A percentile compares a stretch with the other conserved stretches of the same genome.
phyloP scores from a whole-genome alignment of 202 grass and related monocot genomes.

The Musa balbisiana region DNA sequence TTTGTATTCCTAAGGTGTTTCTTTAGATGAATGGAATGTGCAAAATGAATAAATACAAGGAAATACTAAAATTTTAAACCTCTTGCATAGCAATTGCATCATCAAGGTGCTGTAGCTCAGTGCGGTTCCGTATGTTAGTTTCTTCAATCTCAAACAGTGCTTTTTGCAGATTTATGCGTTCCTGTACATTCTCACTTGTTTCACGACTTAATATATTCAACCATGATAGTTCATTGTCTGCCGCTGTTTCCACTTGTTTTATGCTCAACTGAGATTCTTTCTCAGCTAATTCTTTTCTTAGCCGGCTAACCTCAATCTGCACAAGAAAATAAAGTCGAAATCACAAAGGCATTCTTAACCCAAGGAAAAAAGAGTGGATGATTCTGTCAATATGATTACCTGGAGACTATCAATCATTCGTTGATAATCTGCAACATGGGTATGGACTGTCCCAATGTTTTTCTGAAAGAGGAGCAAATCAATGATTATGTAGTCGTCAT shows the following conservation, averaged over 20 bases:
- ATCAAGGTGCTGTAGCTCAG: conserved; percentile 29
- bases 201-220: conserved; percentile 78
- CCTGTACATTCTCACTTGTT: conserved; percentile 28
- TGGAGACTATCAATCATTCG: conserved; percentile 94
- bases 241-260: conserved; percentile 77
- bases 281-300: conserved; percentile 83
- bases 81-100: conserved; percentile 68
- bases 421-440: conserved; percentile 66
- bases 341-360: conserved; percentile 14
- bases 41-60: neutral
- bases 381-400: conserved; percentile 35
- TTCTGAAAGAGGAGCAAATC: conserved; percentile 8
- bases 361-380: conserved; percentile 4
- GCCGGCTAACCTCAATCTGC: conserved; percentile 73
- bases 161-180: conserved; percentile 28
- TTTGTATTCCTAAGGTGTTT: too few relatives aligned
- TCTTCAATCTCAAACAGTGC: conserved; percentile 28
- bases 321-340: conserved; percentile 17
- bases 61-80: conserved; percentile 28
- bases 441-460: conserved; percentile 18
- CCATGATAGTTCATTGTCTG: conserved; percentile 78
- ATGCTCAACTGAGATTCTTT: conserved; percentile 83
- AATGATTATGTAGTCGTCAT: neutral
- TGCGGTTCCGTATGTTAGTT: conserved; percentile 25
- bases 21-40: neutral